These are phyloP conservation scores for Aspergillus kassunensis DNA, from an alignment of 495 filamentous ascomycete species.

Conservation along the genomic window DNA sequence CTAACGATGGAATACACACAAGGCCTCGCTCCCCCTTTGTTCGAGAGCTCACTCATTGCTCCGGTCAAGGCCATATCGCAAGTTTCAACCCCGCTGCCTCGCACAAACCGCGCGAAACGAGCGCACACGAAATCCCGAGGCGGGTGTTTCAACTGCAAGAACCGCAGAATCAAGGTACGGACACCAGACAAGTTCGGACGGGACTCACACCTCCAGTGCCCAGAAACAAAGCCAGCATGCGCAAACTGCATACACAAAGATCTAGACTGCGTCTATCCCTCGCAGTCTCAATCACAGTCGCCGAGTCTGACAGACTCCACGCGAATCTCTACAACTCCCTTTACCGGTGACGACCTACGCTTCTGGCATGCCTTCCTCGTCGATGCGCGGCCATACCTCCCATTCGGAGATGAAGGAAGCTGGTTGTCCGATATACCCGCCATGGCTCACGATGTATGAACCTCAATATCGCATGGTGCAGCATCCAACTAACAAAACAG, in stretches of 20 bases:
- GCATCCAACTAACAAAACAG: slow-evolving; percentile 9
- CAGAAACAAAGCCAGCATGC: slow-evolving; percentile 55
- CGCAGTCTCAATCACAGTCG: neutral
- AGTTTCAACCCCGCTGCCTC: neutral
- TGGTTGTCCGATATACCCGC: slow-evolving; percentile 58
- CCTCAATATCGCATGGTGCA: neutral
- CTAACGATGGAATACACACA: neutral
- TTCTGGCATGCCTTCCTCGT: slow-evolving; percentile 61
- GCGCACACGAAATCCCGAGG: slow-evolving; percentile 58
- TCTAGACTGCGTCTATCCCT: slow-evolving; percentile 55
- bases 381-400: slow-evolving; percentile 55
- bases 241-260: slow-evolving; percentile 55
- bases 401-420: slow-evolving; percentile 51
- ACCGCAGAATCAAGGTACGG: slow-evolving; percentile 52
- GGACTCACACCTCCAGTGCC: slow-evolving; percentile 32
- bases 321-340: slow-evolving; percentile 23
- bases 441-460: slow-evolving; percentile 49
- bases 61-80: neutral
- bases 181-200: neutral
- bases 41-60: neutral
- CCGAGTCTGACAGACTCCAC: neutral
- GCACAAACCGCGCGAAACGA: slow-evolving; percentile 9
- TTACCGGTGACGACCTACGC: slow-evolving; percentile 55
- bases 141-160: slow-evolving; percentile 65
- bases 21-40: neutral